Evolutionary conservation across 192 early-diverging fungal genomes (phyloP).

Genomic region (Mortierella antarctica): DNA sequence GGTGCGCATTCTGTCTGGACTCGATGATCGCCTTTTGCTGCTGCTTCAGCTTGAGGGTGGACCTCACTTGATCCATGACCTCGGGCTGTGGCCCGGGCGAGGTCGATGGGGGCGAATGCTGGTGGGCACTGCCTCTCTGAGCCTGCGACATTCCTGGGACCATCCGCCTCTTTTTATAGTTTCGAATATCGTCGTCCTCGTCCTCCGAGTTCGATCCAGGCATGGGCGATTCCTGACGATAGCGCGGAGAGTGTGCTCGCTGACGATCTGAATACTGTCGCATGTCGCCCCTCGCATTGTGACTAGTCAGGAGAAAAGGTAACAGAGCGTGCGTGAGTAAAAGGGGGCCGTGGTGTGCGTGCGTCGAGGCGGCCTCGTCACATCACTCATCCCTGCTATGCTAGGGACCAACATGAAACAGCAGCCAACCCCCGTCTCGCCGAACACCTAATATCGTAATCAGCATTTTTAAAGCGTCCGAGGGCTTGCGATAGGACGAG

Average conservation of each 20-base stretch:
- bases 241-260: conserved; percentile 28
- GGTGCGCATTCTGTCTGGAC: conserved; percentile 54
- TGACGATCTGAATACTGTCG: conserved; percentile 9
- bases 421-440: no score
- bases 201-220: conserved; percentile 51
- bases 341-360: not conserved
- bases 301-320: conserved; percentile 3
- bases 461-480: no score
- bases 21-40: conserved; percentile 75
- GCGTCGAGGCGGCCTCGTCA: no score
- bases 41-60: conserved; percentile 65
- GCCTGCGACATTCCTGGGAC: conserved; percentile 19
- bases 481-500: no score
- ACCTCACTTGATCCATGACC: conserved; percentile 65
- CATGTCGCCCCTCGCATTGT: conserved; percentile 16
- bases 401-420: no score
- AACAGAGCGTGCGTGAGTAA: not conserved
- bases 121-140: conserved; percentile 11
- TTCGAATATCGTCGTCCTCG: conserved; percentile 53
- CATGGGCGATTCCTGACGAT: conserved; percentile 47
- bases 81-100: conserved; percentile 43
- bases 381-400: no score
- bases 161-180: conserved; percentile 38
- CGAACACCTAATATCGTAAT: no score
- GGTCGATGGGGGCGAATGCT: conserved; percentile 34